phyloP scores from a whole-genome alignment of 2,329 filamentous ascomycete genomes.

The Elsinoe ampelina region DNA sequence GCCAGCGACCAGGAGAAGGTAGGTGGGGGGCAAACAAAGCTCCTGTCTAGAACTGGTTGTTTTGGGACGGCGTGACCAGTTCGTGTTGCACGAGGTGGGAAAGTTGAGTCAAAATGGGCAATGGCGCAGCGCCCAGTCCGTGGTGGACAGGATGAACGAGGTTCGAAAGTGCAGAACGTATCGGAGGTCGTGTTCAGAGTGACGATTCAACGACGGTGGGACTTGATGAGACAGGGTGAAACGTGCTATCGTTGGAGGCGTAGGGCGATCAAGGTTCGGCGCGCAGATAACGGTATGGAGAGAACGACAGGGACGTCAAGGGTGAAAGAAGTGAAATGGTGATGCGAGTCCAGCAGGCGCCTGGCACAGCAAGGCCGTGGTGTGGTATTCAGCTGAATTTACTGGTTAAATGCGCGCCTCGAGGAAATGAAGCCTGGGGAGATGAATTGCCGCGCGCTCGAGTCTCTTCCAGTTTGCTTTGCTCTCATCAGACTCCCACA shows the following conservation, averaged over 20 bases:
- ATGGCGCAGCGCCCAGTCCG: background rate
- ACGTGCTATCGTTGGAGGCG: constrained; percentile 13
- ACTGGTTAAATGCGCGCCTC: background rate
- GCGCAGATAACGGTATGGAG: constrained; percentile 10
- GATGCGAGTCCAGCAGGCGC: background rate
- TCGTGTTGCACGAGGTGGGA: background rate
- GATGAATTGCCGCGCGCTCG: constrained; percentile 1
- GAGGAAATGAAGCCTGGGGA: background rate
- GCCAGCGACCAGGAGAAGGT: background rate
- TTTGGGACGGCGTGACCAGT: background rate
- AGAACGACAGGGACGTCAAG: background rate
- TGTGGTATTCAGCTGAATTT: background rate
- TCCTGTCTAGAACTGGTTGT: constrained; percentile 5
- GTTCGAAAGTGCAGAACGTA: background rate
- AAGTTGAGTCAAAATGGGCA: background rate
- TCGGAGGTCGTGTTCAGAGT: background rate
- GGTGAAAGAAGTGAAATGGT: background rate
- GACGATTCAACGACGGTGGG: constrained; percentile 12
- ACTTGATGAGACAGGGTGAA: constrained; percentile 13
- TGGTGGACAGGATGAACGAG: background rate
- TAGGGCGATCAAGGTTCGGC: constrained; percentile 10
- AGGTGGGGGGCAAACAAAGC: constrained; percentile 7
- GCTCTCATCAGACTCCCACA: no score
- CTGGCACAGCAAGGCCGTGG: background rate
- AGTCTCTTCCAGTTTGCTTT: background rate